phyloP scores from a whole-genome alignment of 2,329 filamentous ascomycete species.

The Apiospora marii region DNA sequence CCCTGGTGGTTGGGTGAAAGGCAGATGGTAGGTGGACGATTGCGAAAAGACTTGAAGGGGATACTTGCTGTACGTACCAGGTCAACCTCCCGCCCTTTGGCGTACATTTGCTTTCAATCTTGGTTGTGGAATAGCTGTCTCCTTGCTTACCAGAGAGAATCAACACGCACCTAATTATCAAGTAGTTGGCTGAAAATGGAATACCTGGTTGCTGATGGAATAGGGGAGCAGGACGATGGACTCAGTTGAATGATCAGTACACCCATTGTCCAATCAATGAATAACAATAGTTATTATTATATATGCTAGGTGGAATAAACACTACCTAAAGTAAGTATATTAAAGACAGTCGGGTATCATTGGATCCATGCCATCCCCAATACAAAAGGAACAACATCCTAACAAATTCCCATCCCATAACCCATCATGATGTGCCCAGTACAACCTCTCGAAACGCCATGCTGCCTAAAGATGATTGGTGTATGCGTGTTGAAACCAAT shows the following conservation, averaged over 20 bases:
- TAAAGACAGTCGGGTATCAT: constrained; percentile 17
- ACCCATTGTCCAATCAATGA: neutral
- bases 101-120: too few relatives aligned
- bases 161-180: too few relatives aligned
- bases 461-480: neutral
- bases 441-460: neutral
- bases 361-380: neutral
- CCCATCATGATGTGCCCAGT: neutral
- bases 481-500: neutral
- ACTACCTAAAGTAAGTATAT: neutral
- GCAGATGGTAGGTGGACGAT: too few relatives aligned
- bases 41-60: too few relatives aligned
- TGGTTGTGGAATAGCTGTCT: too few relatives aligned
- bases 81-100: too few relatives aligned
- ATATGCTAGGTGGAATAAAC: neutral
- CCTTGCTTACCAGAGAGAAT: too few relatives aligned
- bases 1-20: too few relatives aligned
- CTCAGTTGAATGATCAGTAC: neutral
- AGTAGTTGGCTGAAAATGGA: too few relatives aligned
- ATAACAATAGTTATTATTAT: neutral
- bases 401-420: neutral
- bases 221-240: neutral
- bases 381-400: neutral
- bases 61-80: too few relatives aligned
- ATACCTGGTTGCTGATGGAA: too few relatives aligned